Evolutionary conservation across 257 asterid species (phyloP).

Genomic region (Agastache rugosa): DNA sequence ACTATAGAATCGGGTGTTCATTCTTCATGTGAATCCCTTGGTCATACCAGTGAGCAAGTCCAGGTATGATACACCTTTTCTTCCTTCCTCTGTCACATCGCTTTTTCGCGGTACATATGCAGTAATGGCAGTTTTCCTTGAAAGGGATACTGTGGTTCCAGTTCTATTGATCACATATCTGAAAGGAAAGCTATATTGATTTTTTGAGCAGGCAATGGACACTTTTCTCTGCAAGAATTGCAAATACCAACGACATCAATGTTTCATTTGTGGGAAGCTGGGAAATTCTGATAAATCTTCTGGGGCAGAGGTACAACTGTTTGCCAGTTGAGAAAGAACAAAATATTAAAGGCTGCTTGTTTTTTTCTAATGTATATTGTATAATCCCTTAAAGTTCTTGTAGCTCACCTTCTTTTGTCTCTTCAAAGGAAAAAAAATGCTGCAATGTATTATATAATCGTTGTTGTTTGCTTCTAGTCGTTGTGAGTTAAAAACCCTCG

Average conservation of each 20-base stretch:
- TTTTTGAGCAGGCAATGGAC: slow-evolving; percentile 59
- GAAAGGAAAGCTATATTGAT: slow-evolving; percentile 30
- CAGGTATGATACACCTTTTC: slow-evolving; percentile 46
- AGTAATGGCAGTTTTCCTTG: slow-evolving; percentile 12
- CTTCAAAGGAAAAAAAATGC: neutral
- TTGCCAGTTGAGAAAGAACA: slow-evolving; percentile 8
- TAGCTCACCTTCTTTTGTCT: slow-evolving; percentile 12
- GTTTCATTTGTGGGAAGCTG: slow-evolving; percentile 70
- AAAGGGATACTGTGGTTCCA: neutral
- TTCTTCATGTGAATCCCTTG: slow-evolving; percentile 70
- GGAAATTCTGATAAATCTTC: slow-evolving; percentile 68
- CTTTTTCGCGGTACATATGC: slow-evolving; percentile 11
- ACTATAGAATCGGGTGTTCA: slow-evolving; percentile 60
- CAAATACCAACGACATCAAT: slow-evolving; percentile 65
- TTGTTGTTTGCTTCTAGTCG: neutral
- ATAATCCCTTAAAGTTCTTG: slow-evolving; percentile 23
- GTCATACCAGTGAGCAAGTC: slow-evolving; percentile 55
- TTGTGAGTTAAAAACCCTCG: neutral
- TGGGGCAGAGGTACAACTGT: slow-evolving; percentile 63
- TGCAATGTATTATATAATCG: neutral
- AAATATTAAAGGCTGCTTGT: slow-evolving; percentile 21
- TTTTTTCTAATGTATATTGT: slow-evolving; percentile 9
- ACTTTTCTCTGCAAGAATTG: slow-evolving; percentile 71
- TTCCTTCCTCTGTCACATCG: slow-evolving; percentile 2
- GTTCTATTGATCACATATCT: slow-evolving; percentile 26